Base-by-base conservation (phyloP, 2,329 filamentous ascomycete genomes). In the Alternaria alternata region DNA sequence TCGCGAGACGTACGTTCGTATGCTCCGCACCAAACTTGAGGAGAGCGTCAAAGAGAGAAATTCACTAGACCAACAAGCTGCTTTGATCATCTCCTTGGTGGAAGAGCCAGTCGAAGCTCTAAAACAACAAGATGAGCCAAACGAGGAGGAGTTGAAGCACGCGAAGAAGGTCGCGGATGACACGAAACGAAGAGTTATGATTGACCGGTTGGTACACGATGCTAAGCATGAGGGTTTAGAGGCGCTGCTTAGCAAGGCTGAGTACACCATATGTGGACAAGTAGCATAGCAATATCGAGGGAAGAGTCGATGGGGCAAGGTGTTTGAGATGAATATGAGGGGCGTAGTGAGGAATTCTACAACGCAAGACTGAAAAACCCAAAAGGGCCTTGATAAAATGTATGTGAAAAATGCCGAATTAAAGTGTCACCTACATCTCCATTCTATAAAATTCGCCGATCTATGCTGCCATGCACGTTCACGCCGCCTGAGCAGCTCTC, bases 401-500 rank as follows among this genome's bases (percentile, higher is more conserved):
- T 22, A 41, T 7, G 11, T 20, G 14, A 38, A 46, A 11, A 16
- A n/a, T 24, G 11, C 26, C 32, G 18, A 28, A 12, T 16, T 54
- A 43, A 36, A 26, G 22, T 22, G 16, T 44, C 22, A 42, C 44
- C 34, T 42, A 44, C 28, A 20, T n/a, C 26, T 18, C 32, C 26
- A 14, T 47, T 14, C 26, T 46, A 42, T 24, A 32, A 24, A 12
- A 39, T 28, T 48, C 7, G 22, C 28, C 26, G 7, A 28, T 34
- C 53, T n/a, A 34, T 51, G 18, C 32, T 49, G 46, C 16, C n/a
- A 24, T 14, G 4, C 5, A 9, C 34, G 6, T 4, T 14, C 55
- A 60, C 7, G 57, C 57, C 9, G 52, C 57, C n/a, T 56, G 57
- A 16, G 53, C 57, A 57, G 57, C 47, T 16, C 34, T 42, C 28